phyloP scores from a whole-genome alignment of 257 asterid genomes.

The Perilla frutescens region DNA sequence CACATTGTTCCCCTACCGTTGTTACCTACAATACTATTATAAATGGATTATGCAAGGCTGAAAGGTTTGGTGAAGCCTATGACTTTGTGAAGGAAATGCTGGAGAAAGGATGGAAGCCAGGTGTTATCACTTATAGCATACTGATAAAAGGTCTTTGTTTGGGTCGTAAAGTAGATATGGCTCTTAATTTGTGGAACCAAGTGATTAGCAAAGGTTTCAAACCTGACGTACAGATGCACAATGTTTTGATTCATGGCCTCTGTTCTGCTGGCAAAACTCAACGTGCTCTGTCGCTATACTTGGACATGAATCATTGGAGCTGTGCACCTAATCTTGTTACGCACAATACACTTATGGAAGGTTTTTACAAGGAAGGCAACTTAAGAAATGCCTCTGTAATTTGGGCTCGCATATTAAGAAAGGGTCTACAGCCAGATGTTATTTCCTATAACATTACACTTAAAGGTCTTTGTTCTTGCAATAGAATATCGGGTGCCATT shows the following conservation, averaged over 20 bases:
- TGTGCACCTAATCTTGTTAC: conserved; percentile 81
- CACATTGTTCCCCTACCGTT: conserved; percentile 58
- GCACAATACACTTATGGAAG: conserved; percentile 90
- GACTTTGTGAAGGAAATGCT: conserved; percentile 79
- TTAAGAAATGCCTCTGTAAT: conserved; percentile 62
- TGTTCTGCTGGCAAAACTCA: conserved; percentile 69
- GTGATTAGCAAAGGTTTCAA: conserved; percentile 54
- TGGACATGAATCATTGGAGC: conserved; percentile 61
- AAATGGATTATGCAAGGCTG: conserved; percentile 77
- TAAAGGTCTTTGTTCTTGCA: conserved; percentile 87
- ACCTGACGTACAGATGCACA: conserved; percentile 91
- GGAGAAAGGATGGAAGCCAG: conserved; percentile 69
- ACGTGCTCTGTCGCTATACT: conserved; percentile 59
- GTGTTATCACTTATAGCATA: conserved; percentile 72
- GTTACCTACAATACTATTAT: conserved; percentile 79
- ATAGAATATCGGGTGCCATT: conserved; percentile 62
- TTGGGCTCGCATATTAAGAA: conserved; percentile 83
- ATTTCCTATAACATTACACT: conserved; percentile 86
- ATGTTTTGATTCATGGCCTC: conserved; percentile 92
- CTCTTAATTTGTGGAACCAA: conserved; percentile 72
- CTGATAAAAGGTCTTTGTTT: conserved; percentile 81
- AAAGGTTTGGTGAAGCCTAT: conserved; percentile 68
- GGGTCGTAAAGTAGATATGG: conserved; percentile 62
- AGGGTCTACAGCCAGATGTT: conserved; percentile 76
- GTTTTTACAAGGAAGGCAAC: conserved; percentile 79